These are phyloP conservation scores for Fagus sylvatica DNA, from an alignment of 306 rosid species.

Conservation along the genomic window DNA sequence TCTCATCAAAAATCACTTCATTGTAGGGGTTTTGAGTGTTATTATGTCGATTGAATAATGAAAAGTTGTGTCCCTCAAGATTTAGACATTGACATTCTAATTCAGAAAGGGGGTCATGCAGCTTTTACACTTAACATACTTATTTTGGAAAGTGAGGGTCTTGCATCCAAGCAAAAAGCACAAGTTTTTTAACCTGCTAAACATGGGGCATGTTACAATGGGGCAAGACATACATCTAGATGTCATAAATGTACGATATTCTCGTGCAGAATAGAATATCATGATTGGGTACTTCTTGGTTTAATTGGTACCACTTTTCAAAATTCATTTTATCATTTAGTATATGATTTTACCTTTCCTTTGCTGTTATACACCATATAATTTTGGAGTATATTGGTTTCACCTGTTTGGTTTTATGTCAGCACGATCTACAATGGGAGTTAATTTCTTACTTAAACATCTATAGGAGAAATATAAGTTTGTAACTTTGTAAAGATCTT, in stretches of 20 bases:
- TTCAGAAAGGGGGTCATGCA: neutral
- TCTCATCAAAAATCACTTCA: neutral
- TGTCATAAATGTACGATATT: conserved; percentile 10
- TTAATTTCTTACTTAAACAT: too few species aligned
- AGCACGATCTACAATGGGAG: too few species aligned
- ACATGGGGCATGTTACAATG: conserved; percentile 18
- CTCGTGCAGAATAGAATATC: neutral
- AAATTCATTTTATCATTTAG: conserved; percentile 1
- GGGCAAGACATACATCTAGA: neutral
- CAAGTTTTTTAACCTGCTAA: neutral
- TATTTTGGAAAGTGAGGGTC: conserved; percentile 16
- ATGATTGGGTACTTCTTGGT: neutral
- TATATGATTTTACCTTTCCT: neutral
- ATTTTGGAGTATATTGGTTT: too few species aligned
- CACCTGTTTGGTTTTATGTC: too few species aligned
- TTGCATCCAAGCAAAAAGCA: conserved; percentile 1
- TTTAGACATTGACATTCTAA: neutral
- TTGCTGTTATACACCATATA: too few species aligned
- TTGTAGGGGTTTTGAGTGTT: conserved; percentile 7
- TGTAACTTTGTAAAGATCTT: too few species aligned
- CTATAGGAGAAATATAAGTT: too few species aligned
- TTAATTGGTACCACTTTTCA: neutral
- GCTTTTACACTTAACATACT: neutral
- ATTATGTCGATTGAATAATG: neutral
- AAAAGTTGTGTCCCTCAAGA: conserved; percentile 15